These are phyloP conservation scores for Mycena capillaripes DNA, from an alignment of 768 basidiomycete species.

Conservation along the genomic window DNA sequence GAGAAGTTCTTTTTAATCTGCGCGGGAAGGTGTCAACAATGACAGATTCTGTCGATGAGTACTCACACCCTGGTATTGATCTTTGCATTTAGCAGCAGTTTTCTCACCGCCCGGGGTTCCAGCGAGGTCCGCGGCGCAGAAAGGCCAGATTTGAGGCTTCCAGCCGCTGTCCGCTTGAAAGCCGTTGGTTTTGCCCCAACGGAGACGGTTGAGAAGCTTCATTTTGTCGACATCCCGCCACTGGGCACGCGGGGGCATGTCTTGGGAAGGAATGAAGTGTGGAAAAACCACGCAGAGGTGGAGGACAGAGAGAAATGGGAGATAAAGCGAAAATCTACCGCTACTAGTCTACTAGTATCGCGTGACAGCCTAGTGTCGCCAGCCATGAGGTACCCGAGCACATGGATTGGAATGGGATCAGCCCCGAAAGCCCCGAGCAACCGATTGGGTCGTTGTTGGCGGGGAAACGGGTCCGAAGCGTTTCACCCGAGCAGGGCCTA, in stretches of 20 bases:
- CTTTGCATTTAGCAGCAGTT: background rate
- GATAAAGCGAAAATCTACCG: background rate
- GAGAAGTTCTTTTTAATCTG: background rate
- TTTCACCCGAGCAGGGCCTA: background rate
- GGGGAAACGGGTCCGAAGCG: background rate
- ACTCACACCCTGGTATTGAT: background rate
- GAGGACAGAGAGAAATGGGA: background rate
- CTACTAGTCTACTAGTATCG: too few species aligned
- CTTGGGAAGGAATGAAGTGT: too few species aligned
- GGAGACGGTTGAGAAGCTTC: background rate
- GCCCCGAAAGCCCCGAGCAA: background rate
- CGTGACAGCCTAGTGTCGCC: background rate
- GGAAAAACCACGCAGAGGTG: background rate
- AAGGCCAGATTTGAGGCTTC: slow-evolving; percentile 15
- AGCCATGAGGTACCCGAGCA: background rate
- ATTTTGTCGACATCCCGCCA: background rate
- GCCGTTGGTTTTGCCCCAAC: background rate
- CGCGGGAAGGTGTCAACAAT: background rate
- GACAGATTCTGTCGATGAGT: slow-evolving; percentile 4
- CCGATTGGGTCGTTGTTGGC: background rate
- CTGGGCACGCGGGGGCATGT: background rate
- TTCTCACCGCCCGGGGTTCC: background rate
- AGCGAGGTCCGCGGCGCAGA: background rate
- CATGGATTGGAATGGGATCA: background rate
- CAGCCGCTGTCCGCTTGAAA: slow-evolving; percentile 21